These are phyloP conservation scores for Panicum miliaceum DNA, from an alignment of 176 grass and related monocot genomes.

Conservation along the genomic window DNA sequence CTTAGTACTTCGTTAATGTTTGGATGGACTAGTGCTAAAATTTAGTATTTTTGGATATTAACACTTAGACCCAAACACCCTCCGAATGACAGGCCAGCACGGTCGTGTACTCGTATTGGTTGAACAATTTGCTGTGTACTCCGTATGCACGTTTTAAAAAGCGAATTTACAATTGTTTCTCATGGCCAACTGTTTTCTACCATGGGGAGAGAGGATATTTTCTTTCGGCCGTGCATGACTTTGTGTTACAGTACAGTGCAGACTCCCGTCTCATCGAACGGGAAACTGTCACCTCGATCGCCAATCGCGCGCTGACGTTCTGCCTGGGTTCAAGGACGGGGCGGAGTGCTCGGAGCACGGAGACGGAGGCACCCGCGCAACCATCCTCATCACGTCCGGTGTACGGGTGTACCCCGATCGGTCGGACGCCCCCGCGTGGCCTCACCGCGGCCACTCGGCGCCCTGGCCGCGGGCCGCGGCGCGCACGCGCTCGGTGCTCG, in stretches of 20 bases:
- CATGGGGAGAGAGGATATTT: not conserved
- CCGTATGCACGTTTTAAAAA: too few relatives aligned
- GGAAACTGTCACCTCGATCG: not conserved
- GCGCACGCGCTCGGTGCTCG: not conserved
- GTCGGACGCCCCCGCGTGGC: constrained; percentile 14
- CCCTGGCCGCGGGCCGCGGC: not conserved
- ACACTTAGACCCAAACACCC: too few relatives aligned
- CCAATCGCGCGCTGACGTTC: not conserved
- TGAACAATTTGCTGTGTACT: too few relatives aligned
- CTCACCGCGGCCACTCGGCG: constrained; percentile 26
- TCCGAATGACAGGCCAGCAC: too few relatives aligned
- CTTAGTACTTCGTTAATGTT: too few relatives aligned
- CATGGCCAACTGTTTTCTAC: not conserved
- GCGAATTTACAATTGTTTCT: not conserved
- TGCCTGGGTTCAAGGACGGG: not conserved
- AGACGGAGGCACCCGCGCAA: not conserved
- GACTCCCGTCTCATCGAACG: not conserved
- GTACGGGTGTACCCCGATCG: not conserved
- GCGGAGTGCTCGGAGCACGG: not conserved
- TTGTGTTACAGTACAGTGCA: not conserved
- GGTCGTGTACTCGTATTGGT: too few relatives aligned
- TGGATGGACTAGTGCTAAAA: too few relatives aligned
- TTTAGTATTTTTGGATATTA: too few relatives aligned
- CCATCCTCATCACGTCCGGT: not conserved
- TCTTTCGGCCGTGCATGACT: not conserved